Percentiles rank a stretch among this genome's conserved stretches.
Conservation (phyloP, 352 stramenopile genomes). For the Pythium insidiosum region DNA sequence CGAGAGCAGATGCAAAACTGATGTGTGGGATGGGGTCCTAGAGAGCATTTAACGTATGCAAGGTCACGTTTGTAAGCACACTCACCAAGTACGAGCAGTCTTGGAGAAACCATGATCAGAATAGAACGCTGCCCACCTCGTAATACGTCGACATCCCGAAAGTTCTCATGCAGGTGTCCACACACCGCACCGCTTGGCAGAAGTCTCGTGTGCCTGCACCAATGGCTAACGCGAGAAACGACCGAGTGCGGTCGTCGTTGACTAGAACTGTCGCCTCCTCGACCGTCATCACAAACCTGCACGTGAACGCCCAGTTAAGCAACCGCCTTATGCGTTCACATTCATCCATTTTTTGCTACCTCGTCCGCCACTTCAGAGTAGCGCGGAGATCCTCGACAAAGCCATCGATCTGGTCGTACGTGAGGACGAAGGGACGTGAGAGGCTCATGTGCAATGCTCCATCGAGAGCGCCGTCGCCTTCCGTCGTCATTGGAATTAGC, state of each 20-base stretch:
- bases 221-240: conserved; percentile 58
- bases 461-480: conserved; percentile 7
- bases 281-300: conserved; percentile 45
- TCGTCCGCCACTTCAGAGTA: conserved; percentile 60
- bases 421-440: conserved; percentile 69
- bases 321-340: too few species aligned
- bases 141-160: conserved; percentile 55
- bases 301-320: too few species aligned
- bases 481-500: conserved; percentile 29
- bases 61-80: too few species aligned
- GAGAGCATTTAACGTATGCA: too few species aligned
- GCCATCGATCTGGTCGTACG: conserved; percentile 48
- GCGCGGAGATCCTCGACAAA: conserved; percentile 61
- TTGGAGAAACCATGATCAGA: too few species aligned
- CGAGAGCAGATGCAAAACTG: conserved; percentile 64
- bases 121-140: too few species aligned
- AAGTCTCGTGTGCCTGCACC: conserved; percentile 23
- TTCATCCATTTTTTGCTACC: conserved; percentile 24
- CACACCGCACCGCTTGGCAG: conserved; percentile 32
- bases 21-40: conserved; percentile 76
- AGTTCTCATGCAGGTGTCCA: conserved; percentile 51
- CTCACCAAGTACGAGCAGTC: too few species aligned
- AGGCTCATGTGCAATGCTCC: conserved; percentile 55
- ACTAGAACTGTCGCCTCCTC: conserved; percentile 30
- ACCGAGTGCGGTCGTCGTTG: conserved; percentile 72